Conservation (phyloP, 2,329 filamentous ascomycete genomes). For the Verticillium longisporum region DNA sequence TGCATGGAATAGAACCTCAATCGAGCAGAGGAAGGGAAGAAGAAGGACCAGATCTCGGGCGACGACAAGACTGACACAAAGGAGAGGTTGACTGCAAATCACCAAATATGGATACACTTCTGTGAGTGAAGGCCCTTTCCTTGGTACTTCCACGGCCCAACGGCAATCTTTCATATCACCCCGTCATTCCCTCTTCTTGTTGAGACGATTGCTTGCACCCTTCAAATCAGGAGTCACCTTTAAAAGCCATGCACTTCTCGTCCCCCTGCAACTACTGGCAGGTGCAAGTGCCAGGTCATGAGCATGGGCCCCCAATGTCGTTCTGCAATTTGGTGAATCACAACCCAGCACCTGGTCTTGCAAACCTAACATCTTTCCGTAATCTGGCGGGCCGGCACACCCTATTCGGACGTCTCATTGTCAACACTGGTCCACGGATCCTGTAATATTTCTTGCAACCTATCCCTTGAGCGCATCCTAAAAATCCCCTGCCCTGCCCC, state of each 20-base stretch:
- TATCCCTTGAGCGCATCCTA: too few species aligned
- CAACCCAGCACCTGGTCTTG: background rate
- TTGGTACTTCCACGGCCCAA: too few species aligned
- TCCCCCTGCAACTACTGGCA: background rate
- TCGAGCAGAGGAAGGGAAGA: background rate
- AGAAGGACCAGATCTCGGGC: background rate
- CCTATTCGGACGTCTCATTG: background rate
- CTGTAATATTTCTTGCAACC: too few species aligned
- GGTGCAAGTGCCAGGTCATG: background rate
- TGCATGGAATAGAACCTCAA: background rate
- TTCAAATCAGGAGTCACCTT: background rate
- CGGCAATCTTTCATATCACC: background rate
- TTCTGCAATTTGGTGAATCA: background rate
- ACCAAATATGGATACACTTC: conserved; percentile 21
- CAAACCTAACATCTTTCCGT: background rate
- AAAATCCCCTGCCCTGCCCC: background rate
- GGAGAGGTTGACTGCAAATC: background rate
- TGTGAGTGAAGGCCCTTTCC: conserved; percentile 16
- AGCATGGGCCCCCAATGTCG: background rate
- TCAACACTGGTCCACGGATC: background rate
- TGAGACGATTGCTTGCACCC: background rate
- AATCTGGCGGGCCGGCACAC: background rate
- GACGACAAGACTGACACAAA: background rate
- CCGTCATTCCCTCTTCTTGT: background rate
- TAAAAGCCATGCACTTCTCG: background rate